These are phyloP conservation scores for Ophiostoma piceae DNA, from an alignment of 2,329 filamentous ascomycete genomes.

Conservation along the genomic window DNA sequence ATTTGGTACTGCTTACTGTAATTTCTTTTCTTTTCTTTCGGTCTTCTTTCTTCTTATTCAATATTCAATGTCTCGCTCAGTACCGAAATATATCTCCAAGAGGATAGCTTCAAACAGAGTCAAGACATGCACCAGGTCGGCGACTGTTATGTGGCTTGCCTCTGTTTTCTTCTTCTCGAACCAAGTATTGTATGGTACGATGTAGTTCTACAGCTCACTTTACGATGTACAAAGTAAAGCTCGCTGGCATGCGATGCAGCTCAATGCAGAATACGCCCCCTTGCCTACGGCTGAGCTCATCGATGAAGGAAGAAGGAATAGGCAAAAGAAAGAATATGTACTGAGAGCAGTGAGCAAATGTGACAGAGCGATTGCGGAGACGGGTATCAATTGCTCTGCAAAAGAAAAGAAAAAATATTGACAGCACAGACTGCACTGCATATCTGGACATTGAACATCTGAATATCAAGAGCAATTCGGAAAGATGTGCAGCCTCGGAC, in stretches of 20 bases:
- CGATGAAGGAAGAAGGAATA: neutral
- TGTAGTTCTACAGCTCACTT: neutral
- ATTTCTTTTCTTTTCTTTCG: neutral
- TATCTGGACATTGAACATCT: neutral
- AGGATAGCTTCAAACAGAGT: neutral
- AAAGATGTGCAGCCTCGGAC: neutral
- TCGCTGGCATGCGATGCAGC: neutral
- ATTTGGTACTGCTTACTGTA: neutral
- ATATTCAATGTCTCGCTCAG: neutral
- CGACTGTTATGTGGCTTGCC: neutral
- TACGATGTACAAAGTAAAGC: neutral
- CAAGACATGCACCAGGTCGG: constrained; percentile 4
- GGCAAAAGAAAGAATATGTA: neutral
- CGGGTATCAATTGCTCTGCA: neutral
- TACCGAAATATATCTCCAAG: neutral
- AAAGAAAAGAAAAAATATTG: neutral
- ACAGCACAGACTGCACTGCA: neutral
- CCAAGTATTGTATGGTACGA: neutral
- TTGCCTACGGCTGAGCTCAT: neutral
- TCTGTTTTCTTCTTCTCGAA: neutral
- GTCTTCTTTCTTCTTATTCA: neutral
- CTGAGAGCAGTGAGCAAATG: no score
- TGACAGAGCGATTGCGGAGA: no score
- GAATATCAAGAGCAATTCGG: neutral
- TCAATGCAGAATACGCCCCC: neutral